phyloP scores from a whole-genome alignment of 164 flowering plant genomes.

The Aristolochia contorta region DNA sequence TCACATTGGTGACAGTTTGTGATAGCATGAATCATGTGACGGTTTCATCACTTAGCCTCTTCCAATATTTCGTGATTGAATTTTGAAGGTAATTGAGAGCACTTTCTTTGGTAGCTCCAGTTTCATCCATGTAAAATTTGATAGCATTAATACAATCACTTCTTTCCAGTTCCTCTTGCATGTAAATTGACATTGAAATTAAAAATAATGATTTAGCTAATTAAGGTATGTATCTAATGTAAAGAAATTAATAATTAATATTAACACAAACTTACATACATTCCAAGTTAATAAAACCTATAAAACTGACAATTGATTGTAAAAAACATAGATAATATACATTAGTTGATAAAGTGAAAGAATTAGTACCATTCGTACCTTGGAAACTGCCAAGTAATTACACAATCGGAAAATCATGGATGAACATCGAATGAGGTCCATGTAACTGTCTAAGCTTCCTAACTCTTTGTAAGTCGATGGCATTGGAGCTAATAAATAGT shows the following conservation, averaged over 20 bases:
- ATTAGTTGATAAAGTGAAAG: too few relatives aligned
- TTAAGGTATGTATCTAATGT: background rate
- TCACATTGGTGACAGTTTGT: too few relatives aligned
- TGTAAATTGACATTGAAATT: background rate
- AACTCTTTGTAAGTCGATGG: conserved; percentile 3
- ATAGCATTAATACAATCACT: conserved; percentile 14
- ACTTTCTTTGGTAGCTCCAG: conserved; percentile 6
- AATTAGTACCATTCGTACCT: conserved; percentile 10
- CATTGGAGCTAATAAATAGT: too few relatives aligned
- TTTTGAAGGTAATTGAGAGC: conserved; percentile 8
- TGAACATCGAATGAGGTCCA: conserved; percentile 11
- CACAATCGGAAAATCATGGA: conserved; percentile 32
- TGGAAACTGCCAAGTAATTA: conserved; percentile 29
- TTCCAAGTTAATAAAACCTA: too few relatives aligned
- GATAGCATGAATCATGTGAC: too few relatives aligned
- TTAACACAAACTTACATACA: too few relatives aligned
- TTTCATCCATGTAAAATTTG: conserved; percentile 11
- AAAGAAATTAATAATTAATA: background rate
- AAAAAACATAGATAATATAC: too few relatives aligned
- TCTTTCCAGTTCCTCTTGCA: conserved; percentile 13
- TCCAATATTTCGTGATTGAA: too few relatives aligned
- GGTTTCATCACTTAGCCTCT: too few relatives aligned
- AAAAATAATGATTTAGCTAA: background rate
- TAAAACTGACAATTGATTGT: too few relatives aligned
- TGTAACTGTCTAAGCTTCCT: conserved; percentile 10